A percentile compares a stretch with the other conserved stretches of the same genome.
Conservation (phyloP, 768 basidiomycete genomes). For the Suillus brevipes region DNA sequence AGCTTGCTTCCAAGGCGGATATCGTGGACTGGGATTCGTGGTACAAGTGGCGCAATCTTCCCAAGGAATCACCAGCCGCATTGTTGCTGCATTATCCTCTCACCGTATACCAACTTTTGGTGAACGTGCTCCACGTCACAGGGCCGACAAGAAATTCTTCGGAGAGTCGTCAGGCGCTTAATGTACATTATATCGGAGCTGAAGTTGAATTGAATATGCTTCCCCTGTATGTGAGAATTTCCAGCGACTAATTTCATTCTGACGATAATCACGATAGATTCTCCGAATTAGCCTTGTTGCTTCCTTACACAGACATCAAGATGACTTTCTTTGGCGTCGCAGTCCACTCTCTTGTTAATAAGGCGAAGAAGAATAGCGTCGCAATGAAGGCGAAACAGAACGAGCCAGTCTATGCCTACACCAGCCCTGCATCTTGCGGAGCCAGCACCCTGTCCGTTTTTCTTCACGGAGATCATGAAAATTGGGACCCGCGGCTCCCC, state of each 20-base stretch:
- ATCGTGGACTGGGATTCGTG: constrained; percentile 44
- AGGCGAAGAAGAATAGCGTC: constrained; percentile 32
- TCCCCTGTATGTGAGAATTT: constrained; percentile 35
- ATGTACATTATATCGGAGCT: constrained; percentile 40
- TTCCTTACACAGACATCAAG: constrained; percentile 46
- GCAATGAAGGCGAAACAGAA: constrained; percentile 31
- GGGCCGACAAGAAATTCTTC: constrained; percentile 23
- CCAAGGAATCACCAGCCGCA: constrained; percentile 43
- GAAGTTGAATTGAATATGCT: constrained; percentile 42
- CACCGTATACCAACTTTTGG: constrained; percentile 39
- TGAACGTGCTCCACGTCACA: constrained; percentile 34
- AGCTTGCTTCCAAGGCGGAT: constrained; percentile 27
- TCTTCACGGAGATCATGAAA: constrained; percentile 31
- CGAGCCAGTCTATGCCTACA: constrained; percentile 36
- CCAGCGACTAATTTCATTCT: background rate
- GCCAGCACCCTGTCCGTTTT: constrained; percentile 39
- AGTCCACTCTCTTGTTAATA: constrained; percentile 32
- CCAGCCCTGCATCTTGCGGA: constrained; percentile 38
- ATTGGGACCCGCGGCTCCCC: constrained; percentile 26
- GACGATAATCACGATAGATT: constrained; percentile 31
- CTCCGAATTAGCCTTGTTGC: constrained; percentile 45
- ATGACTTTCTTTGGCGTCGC: constrained; percentile 41
- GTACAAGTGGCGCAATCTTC: constrained; percentile 46
- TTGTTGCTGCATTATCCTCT: constrained; percentile 47
- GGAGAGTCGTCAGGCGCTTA: constrained; percentile 27